phyloP scores from a whole-genome alignment of 1,139 yeast species.

The Kodamaea fungicola region DNA sequence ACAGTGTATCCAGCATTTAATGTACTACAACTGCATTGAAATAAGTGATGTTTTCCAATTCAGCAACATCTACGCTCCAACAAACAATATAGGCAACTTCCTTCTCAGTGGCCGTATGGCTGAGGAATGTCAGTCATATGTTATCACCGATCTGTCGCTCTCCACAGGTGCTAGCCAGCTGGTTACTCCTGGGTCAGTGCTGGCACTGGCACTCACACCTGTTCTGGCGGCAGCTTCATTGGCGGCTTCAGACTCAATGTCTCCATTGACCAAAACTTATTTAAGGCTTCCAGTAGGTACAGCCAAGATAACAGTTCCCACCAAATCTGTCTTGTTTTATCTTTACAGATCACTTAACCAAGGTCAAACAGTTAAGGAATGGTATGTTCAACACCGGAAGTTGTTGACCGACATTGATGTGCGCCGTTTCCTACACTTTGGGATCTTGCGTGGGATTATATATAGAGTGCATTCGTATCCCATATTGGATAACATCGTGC shows the following conservation, averaged over 20 bases:
- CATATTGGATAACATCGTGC: slow-evolving; percentile 38
- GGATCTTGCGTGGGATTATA: slow-evolving; percentile 74
- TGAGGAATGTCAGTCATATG: slow-evolving; percentile 83
- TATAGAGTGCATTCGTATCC: slow-evolving; percentile 83
- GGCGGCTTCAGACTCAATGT: slow-evolving; percentile 5
- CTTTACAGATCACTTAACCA: slow-evolving; percentile 77
- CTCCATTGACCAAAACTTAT: slow-evolving; percentile 8
- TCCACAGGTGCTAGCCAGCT: slow-evolving; percentile 4
- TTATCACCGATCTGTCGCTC: slow-evolving; percentile 30
- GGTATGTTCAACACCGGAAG: slow-evolving; percentile 68
- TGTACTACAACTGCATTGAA: slow-evolving; percentile 84
- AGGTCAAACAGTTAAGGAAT: slow-evolving; percentile 73
- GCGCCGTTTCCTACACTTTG: slow-evolving; percentile 82
- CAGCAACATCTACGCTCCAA: slow-evolving; percentile 83
- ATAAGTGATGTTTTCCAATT: slow-evolving; percentile 88
- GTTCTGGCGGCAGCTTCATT: slow-evolving; percentile 3
- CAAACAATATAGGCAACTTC: slow-evolving; percentile 70
- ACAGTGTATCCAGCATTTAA: slow-evolving; percentile 85
- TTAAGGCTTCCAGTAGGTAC: slow-evolving; percentile 1
- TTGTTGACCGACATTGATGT: slow-evolving; percentile 66
- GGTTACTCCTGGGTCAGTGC: slow-evolving; percentile 7
- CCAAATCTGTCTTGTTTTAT: slow-evolving; percentile 64
- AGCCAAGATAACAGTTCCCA: slow-evolving; percentile 39
- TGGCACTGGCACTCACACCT: background rate
- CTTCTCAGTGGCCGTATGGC: slow-evolving; percentile 60